Conservation (phyloP, 2,329 filamentous ascomycete species). For the Ophiocordyceps camponoti-rufipedis region DNA sequence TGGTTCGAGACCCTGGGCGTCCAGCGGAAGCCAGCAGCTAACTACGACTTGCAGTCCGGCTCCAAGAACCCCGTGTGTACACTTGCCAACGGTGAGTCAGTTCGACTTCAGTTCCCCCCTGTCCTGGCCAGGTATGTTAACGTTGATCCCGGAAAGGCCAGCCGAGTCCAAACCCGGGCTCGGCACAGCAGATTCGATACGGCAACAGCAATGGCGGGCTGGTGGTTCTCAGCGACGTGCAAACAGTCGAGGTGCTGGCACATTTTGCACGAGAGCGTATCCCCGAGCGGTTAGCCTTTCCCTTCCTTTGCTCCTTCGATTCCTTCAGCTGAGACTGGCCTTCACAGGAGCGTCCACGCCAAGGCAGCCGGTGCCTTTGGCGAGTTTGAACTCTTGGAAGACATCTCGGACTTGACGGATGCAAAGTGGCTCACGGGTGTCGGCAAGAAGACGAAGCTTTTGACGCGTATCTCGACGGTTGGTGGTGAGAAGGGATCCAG, state of each 20-base stretch:
- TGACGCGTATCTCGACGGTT: conserved; percentile 32
- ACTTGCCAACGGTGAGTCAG: not conserved
- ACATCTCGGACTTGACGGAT: conserved; percentile 32
- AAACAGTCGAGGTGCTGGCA: conserved; percentile 34
- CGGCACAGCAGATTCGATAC: conserved; percentile 2
- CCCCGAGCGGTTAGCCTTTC: conserved; percentile 23
- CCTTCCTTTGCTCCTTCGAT: not conserved
- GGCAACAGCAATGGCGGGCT: conserved; percentile 16
- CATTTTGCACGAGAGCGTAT: conserved; percentile 42
- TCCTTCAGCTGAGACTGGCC: not conserved
- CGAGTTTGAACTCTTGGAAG: conserved; percentile 35
- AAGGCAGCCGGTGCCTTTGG: conserved; percentile 22
- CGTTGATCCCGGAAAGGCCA: conserved; percentile 5
- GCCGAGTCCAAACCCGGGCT: conserved; percentile 7
- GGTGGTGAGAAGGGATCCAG: conserved; percentile 44
- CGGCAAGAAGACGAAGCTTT: conserved; percentile 17
- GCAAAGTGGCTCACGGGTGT: conserved; percentile 29
- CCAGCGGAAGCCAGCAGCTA: no score
- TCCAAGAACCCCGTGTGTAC: not conserved
- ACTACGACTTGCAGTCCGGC: not conserved
- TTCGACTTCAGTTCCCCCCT: not conserved
- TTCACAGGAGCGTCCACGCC: conserved; percentile 5
- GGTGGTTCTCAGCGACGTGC: conserved; percentile 28
- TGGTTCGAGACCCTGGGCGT: not conserved
- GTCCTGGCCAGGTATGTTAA: no score